Conservation (phyloP, 768 basidiomycete species). For the Tubosaeta sp. region DNA sequence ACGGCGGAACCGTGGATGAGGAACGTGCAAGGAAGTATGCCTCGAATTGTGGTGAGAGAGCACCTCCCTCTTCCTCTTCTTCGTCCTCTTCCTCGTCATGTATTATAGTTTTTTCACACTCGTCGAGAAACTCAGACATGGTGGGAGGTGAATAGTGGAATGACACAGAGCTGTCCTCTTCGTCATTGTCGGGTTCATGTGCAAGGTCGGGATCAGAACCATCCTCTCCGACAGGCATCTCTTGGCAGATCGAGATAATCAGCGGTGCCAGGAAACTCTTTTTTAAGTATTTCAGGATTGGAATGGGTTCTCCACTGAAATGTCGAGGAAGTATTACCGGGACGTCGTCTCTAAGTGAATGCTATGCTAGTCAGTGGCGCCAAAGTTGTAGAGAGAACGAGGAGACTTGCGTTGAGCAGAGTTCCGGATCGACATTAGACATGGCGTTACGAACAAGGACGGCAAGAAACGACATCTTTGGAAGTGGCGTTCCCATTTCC, state of each 20-base stretch:
- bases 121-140: too few species aligned
- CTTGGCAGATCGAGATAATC: neutral
- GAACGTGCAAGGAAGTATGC: neutral
- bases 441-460: conserved; percentile 1
- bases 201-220: neutral
- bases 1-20: too few species aligned
- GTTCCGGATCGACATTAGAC: neutral
- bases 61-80: neutral
- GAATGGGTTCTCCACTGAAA: neutral
- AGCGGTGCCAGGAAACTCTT: conserved; percentile 1
- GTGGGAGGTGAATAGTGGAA: too few species aligned
- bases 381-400: neutral
- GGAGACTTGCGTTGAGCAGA: neutral
- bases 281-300: conserved; percentile 1
- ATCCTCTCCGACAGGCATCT: neutral
- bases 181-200: too few species aligned
- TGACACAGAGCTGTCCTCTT: too few species aligned
- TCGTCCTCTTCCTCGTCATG: neutral
- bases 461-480: conserved; percentile 5
- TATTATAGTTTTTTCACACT: too few species aligned
- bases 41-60: neutral
- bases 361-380: neutral
- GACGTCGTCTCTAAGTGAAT: neutral
- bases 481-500: neutral
- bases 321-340: neutral